These are phyloP conservation scores for Arabidopsis lyrata DNA, from an alignment of 441 rosid species.

Conservation along the genomic window DNA sequence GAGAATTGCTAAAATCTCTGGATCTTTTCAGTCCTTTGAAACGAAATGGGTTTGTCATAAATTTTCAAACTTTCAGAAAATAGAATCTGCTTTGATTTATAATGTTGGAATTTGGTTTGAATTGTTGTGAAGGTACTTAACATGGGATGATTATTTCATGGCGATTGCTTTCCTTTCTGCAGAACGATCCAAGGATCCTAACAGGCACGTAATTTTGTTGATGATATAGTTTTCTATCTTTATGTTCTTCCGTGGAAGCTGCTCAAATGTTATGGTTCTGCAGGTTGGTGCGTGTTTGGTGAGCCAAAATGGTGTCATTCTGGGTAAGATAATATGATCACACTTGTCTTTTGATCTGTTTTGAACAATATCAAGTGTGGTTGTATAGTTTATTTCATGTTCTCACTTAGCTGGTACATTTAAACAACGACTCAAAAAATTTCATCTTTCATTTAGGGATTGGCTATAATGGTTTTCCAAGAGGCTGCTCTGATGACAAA, in stretches of 20 bases:
- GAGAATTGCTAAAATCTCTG: no score
- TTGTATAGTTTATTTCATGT: no score
- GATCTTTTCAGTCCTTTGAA: conserved; percentile 81
- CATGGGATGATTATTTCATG: conserved; percentile 99
- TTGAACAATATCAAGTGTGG: not conserved
- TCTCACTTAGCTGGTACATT: not conserved
- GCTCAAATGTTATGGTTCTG: not conserved
- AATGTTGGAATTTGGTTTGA: not conserved
- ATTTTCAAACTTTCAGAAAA: conserved; percentile 14
- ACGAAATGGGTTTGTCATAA: conserved; percentile 67
- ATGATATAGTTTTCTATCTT: no score
- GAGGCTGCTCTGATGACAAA: conserved; percentile 97
- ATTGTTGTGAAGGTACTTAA: conserved; percentile 58
- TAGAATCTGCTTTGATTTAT: not conserved
- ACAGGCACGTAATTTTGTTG: conserved; percentile 76
- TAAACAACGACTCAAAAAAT: not conserved
- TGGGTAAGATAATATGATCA: conserved; percentile 55
- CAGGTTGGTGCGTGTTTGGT: conserved; percentile 99
- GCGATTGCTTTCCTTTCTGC: conserved; percentile 90
- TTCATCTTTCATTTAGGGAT: conserved; percentile 60
- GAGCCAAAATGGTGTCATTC: conserved; percentile 83
- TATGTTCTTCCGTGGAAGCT: not conserved
- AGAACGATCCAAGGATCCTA: conserved; percentile 93
- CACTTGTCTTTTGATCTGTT: conserved; percentile 10
- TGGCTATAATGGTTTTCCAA: conserved; percentile 98